Percentiles rank a stretch among this genome's conserved stretches.
These are phyloP conservation scores for Canna indica DNA, from an alignment of 176 grass and related monocot genomes.

Conservation along the genomic window DNA sequence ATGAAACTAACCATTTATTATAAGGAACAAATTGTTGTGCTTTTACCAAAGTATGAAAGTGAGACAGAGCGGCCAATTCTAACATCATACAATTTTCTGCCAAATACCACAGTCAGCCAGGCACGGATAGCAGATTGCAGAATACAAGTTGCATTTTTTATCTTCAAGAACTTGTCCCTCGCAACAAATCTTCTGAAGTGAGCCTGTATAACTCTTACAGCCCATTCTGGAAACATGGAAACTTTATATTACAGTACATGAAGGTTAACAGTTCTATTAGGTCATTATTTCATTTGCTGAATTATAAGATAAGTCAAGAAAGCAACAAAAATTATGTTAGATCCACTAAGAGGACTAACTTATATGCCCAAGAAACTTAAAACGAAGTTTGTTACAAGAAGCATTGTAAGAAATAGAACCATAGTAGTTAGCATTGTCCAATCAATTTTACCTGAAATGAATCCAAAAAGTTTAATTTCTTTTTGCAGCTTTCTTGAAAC, in stretches of 20 bases:
- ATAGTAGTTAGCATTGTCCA: no score
- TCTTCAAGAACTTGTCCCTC: conserved; percentile 29
- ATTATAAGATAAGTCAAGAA: background rate
- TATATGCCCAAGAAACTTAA: no score
- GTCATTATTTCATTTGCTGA: background rate
- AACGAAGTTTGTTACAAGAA: no score
- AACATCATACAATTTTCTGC: conserved; percentile 4
- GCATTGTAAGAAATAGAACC: no score
- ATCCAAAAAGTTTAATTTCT: no score
- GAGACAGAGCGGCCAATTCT: conserved; percentile 6
- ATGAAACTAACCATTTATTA: conserved; percentile 6
- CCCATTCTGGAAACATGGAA: conserved; percentile 28
- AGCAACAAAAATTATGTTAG: background rate
- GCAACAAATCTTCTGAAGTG: conserved; percentile 30
- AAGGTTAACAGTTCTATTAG: background rate
- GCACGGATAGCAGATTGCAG: conserved; percentile 40
- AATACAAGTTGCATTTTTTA: conserved; percentile 29
- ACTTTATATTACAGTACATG: background rate
- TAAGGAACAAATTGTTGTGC: background rate
- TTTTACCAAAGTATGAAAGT: conserved; percentile 23
- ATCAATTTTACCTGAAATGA: no score
- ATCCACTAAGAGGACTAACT: background rate
- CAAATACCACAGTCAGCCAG: conserved; percentile 24
- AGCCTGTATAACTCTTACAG: conserved; percentile 40
- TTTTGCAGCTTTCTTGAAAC: no score